Evolutionary conservation across 495 filamentous ascomycete genomes (phyloP).

Genomic region (Penicillium canariense): DNA sequence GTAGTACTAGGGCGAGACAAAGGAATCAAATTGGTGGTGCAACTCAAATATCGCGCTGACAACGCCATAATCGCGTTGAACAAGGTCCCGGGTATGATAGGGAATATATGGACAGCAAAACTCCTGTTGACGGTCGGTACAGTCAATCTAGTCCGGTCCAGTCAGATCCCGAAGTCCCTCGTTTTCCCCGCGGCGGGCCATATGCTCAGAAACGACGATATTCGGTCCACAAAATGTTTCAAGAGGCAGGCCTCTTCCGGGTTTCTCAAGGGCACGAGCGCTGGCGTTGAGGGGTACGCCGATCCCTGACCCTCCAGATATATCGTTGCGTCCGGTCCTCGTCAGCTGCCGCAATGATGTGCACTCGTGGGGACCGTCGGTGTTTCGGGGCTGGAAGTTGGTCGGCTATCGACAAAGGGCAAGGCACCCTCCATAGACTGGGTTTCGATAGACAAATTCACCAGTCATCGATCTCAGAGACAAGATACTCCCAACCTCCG

Average conservation of each 20-base stretch:
- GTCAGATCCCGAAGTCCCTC: not conserved
- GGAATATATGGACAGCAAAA: slow-evolving; percentile 57
- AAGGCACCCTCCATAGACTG: not conserved
- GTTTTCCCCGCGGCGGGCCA: not conserved
- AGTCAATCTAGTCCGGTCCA: slow-evolving; percentile 47
- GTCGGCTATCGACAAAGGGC: not conserved
- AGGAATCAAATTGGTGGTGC: slow-evolving; percentile 43
- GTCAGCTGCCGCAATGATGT: not conserved
- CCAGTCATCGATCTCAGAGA: slow-evolving; percentile 5
- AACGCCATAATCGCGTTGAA: slow-evolving; percentile 59
- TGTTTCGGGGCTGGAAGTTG: not conserved
- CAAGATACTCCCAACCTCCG: slow-evolving; percentile 16
- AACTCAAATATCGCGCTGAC: slow-evolving; percentile 53
- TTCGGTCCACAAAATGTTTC: slow-evolving; percentile 25
- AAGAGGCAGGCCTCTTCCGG: slow-evolving; percentile 21
- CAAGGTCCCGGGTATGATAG: slow-evolving; percentile 48
- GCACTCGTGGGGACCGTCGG: not conserved
- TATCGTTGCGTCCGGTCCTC: not conserved
- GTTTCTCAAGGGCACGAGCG: slow-evolving; percentile 23
- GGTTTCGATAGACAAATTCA: not conserved
- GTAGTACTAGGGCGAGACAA: slow-evolving; percentile 48
- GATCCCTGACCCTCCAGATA: not conserved
- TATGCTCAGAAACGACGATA: slow-evolving; percentile 22
- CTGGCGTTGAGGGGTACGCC: not conserved
- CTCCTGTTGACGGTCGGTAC: slow-evolving; percentile 55